Base-by-base conservation (phyloP, 495 filamentous ascomycete species). In the Podospora bellae-mahoneyi region DNA sequence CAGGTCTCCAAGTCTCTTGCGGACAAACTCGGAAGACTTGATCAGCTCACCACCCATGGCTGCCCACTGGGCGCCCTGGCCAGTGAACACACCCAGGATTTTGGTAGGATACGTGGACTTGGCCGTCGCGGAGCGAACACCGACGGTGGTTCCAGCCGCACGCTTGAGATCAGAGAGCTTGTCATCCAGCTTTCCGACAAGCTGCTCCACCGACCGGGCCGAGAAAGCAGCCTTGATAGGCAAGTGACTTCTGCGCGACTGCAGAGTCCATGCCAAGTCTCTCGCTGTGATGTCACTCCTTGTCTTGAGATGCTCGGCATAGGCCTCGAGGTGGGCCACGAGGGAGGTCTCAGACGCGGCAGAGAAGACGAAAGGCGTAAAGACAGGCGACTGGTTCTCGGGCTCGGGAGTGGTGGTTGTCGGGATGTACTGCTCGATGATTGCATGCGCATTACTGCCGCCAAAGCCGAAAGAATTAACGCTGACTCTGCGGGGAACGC, bases 31-130 rank as follows among this genome's bases (percentile, higher is more conserved):
- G 30, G 30, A 32, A 32, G 30, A 32, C 30, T 32, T 32, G 30
- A 32, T 32, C 30, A 32, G 30, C 30, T 32, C 30, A 7, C 4
- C 30, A 5, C 30, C 30, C 30, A 32, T 32, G 30, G 30, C 30
- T 5, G 30, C 30, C 62, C 63, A 69, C 1, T 69, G 67, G 0
- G 67, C 67, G 1, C 67, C 63, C 15, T 69, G 67, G 18, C 68
- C 68, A 3, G 68, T 70, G 53, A 70, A 70, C n/a, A 70, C 32
- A 32, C 44, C 67, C 34, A 48, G 58, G 67, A 19, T 62, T 74
- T n/a, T 60, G n/a, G 20, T 56, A 9, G 30, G 3, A 7, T 4
- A 32, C 30, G 30, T 32, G 30, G 30, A 32, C 30, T 32, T 32
- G 30, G 30, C 4, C 30, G 30, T 32, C 30, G 23, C 23, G 23